A percentile compares a stretch with the other conserved stretches of the same genome.
phyloP scores from a whole-genome alignment of 2,329 filamentous ascomycete species.

The Epichloe festucae region DNA sequence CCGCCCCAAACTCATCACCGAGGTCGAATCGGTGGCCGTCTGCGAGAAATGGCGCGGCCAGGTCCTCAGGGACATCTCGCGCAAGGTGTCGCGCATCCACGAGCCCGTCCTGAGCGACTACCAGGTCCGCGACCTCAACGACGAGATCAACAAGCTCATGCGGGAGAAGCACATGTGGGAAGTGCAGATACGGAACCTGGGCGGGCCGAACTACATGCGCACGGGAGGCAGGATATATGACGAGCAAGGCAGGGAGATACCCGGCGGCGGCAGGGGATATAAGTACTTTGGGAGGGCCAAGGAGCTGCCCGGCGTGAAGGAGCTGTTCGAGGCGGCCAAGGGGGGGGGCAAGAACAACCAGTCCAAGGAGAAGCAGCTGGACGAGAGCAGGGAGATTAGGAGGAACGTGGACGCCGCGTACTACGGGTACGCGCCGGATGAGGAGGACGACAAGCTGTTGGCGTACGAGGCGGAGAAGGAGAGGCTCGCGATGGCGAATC shows the following conservation, averaged over 20 bases:
- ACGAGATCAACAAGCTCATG: constrained; percentile 99
- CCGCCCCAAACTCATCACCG: constrained; percentile 81
- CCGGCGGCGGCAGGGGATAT: constrained; percentile 75
- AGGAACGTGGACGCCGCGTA: constrained; percentile 84
- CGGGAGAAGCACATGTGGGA: constrained; percentile 99
- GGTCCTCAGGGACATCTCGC: constrained; percentile 90
- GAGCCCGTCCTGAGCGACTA: constrained; percentile 85
- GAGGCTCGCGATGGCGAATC: constrained; percentile 59
- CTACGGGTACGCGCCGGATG: constrained; percentile 86
- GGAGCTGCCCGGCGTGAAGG: constrained; percentile 89
- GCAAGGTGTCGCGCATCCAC: constrained; percentile 94
- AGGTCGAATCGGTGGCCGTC: constrained; percentile 66
- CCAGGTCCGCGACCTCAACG: constrained; percentile 94
- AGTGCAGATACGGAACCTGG: constrained; percentile 84
- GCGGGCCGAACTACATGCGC: constrained; percentile 95
- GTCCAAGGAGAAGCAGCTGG: constrained; percentile 49
- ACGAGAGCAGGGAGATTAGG: constrained; percentile 55
- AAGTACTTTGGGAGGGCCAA: constrained; percentile 83
- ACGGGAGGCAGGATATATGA: constrained; percentile 58
- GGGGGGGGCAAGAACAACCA: constrained; percentile 37
- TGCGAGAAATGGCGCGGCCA: constrained; percentile 99
- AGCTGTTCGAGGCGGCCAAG: constrained; percentile 73
- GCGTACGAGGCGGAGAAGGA: constrained; percentile 76
- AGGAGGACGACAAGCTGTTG: constrained; percentile 74
- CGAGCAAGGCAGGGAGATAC: constrained; percentile 58